phyloP scores from a whole-genome alignment of 2,329 filamentous ascomycete genomes.

The Aspergillus novoparasiticus region DNA sequence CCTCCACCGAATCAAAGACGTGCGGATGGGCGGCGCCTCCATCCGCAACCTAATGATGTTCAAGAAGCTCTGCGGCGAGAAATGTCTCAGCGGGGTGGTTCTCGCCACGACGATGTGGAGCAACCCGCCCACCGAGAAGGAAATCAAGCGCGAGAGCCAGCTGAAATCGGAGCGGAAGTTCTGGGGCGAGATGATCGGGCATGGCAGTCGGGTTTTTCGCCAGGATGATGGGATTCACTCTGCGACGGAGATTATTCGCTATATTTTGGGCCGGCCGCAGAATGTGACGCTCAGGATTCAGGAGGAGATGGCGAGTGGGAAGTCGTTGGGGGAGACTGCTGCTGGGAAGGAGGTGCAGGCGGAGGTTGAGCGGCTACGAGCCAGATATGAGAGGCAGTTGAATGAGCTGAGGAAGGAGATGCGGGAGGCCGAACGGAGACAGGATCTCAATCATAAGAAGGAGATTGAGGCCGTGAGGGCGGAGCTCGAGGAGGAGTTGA shows the following conservation, averaged over 20 bases:
- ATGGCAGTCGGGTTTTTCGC: not conserved
- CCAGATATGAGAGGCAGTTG: not conserved
- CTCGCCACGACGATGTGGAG: conserved; percentile 45
- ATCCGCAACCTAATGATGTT: conserved; percentile 42
- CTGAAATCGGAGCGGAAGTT: conserved; percentile 2
- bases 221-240: not conserved
- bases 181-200: conserved; percentile 10
- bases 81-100: conserved; percentile 36
- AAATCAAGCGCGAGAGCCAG: not conserved
- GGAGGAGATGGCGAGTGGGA: not conserved
- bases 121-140: not conserved
- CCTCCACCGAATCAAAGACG: conserved; percentile 42
- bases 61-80: conserved; percentile 41
- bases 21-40: conserved; percentile 35
- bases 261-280: not conserved
- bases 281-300: not conserved
- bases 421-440: not conserved
- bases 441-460: not conserved
- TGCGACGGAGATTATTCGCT: not conserved
- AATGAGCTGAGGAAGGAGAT: not conserved
- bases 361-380: not conserved
- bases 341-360: not conserved
- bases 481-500: not conserved
- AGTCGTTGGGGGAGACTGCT: not conserved
- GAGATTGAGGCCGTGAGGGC: not conserved